Conservation (phyloP, 73 alveolate species). For the Paraurostyla sp. region DNA sequence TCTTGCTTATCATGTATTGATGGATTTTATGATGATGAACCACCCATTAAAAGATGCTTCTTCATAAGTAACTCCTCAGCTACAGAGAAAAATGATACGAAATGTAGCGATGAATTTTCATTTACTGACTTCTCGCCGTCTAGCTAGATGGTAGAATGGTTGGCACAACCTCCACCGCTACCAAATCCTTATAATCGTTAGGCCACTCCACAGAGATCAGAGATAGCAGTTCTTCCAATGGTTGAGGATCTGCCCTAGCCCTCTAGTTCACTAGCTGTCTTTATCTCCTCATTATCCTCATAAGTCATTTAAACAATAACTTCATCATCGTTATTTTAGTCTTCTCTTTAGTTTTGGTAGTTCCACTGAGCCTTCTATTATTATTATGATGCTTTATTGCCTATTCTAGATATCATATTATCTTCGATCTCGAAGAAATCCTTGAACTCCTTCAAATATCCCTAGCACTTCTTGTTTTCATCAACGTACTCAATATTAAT, state of each 20-base stretch:
- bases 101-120: conserved; percentile 24
- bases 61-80: conserved; percentile 40
- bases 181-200: background rate
- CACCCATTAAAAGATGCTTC: background rate
- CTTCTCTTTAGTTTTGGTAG: background rate
- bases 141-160: conserved; percentile 38
- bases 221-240: background rate
- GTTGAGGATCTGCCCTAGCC: background rate
- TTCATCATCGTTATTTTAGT: conserved; percentile 30
- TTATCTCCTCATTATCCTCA: conserved; percentile 21
- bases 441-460: background rate
- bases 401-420: background rate
- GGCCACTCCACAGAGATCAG: conserved; percentile 24
- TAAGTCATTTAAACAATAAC: conserved; percentile 21
- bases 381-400: background rate
- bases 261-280: background rate
- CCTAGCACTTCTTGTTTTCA: background rate
- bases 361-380: background rate
- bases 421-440: conserved; percentile 40
- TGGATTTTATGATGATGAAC: background rate
- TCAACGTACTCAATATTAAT: background rate
- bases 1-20: background rate
- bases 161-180: background rate
- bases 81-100: conserved; percentile 36
- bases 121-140: conserved; percentile 14